phyloP scores from a whole-genome alignment of 164 flowering plant species.

The Aristolochia californica region DNA sequence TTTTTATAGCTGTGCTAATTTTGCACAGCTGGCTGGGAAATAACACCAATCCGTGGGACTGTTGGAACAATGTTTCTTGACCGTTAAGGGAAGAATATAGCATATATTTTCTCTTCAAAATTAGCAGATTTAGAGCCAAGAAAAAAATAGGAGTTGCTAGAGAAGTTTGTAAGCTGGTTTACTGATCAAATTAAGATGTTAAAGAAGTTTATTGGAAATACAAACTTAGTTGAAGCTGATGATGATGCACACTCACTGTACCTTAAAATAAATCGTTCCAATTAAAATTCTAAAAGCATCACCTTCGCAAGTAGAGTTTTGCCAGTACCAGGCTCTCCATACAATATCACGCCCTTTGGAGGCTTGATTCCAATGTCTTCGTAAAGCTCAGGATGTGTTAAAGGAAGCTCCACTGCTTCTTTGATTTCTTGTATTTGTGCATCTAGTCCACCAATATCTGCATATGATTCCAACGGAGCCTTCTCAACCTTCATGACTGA shows the following conservation, averaged over 20 bases:
- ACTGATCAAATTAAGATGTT: too few relatives aligned
- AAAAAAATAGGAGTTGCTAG: too few relatives aligned
- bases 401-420: conserved; percentile 85
- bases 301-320: conserved; percentile 89
- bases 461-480: conserved; percentile 76
- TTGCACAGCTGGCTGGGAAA: too few relatives aligned
- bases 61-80: too few relatives aligned
- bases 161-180: too few relatives aligned
- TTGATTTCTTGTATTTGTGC: conserved; percentile 83
- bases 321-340: conserved; percentile 90
- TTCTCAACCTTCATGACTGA: conserved; percentile 85
- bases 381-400: conserved; percentile 80
- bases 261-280: background rate
- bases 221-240: background rate
- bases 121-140: too few relatives aligned
- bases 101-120: too few relatives aligned
- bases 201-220: too few relatives aligned
- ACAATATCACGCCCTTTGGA: conserved; percentile 80
- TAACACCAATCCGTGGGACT: too few relatives aligned
- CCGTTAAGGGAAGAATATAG: too few relatives aligned
- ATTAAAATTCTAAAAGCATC: background rate
- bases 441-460: conserved; percentile 85
- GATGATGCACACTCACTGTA: background rate
- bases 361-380: conserved; percentile 87
- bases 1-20: too few relatives aligned